Conservation (phyloP, 2,329 filamentous ascomycete species). For the Arthrobotrys sinensis region DNA sequence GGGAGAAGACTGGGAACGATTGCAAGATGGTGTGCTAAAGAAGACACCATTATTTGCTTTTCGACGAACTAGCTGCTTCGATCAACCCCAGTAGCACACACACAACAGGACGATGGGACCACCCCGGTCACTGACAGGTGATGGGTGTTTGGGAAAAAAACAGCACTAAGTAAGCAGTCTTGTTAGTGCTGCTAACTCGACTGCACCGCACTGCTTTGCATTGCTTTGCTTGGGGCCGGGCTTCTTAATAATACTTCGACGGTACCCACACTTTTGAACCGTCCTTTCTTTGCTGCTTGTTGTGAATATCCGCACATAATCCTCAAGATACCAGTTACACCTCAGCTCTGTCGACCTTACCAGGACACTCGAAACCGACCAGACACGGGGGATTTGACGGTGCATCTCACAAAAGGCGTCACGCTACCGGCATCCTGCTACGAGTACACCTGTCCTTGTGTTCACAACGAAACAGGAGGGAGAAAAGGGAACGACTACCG, state of each 20-base stretch:
- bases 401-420: slow-evolving; percentile 34
- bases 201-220: slow-evolving; percentile 31
- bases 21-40: slow-evolving; percentile 51
- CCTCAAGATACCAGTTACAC: slow-evolving; percentile 33
- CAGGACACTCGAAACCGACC: slow-evolving; percentile 43
- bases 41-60: slow-evolving; percentile 56
- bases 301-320: slow-evolving; percentile 46
- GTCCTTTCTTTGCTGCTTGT: slow-evolving; percentile 32
- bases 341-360: slow-evolving; percentile 31
- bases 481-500: slow-evolving; percentile 53
- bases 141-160: slow-evolving; percentile 59
- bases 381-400: slow-evolving; percentile 45
- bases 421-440: slow-evolving; percentile 46
- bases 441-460: slow-evolving; percentile 55
- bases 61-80: slow-evolving; percentile 39
- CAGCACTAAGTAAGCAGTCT: slow-evolving; percentile 31
- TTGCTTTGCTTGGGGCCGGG: slow-evolving; percentile 29
- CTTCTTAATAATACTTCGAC: slow-evolving; percentile 59
- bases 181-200: slow-evolving; percentile 15
- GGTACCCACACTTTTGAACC: slow-evolving; percentile 48
- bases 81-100: slow-evolving; percentile 45
- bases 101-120: slow-evolving; percentile 45
- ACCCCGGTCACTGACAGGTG: slow-evolving; percentile 56
- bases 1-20: slow-evolving; percentile 13
- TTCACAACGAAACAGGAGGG: slow-evolving; percentile 60